Evolutionary conservation across 1,139 yeast species (phyloP), one percentile per base, ranked within the genome.

Genomic region (Maudiozyma humilis): DNA sequence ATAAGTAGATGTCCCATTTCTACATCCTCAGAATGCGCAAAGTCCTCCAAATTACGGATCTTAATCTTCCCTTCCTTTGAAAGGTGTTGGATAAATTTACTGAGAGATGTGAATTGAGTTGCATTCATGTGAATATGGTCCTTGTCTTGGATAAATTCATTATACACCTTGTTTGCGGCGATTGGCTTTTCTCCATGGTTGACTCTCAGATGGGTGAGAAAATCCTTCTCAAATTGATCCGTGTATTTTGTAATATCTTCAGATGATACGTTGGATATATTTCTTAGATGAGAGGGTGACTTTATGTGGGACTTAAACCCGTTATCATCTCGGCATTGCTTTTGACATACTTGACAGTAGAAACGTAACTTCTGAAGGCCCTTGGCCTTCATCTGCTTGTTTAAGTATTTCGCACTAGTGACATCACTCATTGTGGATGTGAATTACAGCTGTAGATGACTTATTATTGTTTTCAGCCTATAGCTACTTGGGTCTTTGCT

Each of bases 251-350:
- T 77, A 0, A 86, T 74, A 36, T 78, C 73, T 19, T 64, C 53
- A 2, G 58, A 57, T 1, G 71, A 63, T 1, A 78, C 72, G 15
- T 66, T 64, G 15, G 73, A 69, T 47, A 81, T 74, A 45, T 76
- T 76, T 25, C 76, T 74, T 41, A 75, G 66, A 61, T 91, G 99
- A 1, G 85, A 73, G 36, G 86, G 88, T 14, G 95, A 81, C 49
- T 73, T 72, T 16, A 82, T 71, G 63, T 91, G 99, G 59, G 91
- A 84, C 58, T 83, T 82, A 68, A 85, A 91, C 30, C 98, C 99
- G 64, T 91, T 91, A 51, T 85, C 91, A 61, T 93, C 99, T 44
- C 97, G 70, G 62, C 97, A 89, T 65, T 91, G 99, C 58, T 89
- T 87, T 57, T 74, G 76, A 57, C 99, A 91, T 2, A 86, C 74